phyloP scores from a whole-genome alignment of 2,329 filamentous ascomycete genomes.

The Parastagonospora nodorum region DNA sequence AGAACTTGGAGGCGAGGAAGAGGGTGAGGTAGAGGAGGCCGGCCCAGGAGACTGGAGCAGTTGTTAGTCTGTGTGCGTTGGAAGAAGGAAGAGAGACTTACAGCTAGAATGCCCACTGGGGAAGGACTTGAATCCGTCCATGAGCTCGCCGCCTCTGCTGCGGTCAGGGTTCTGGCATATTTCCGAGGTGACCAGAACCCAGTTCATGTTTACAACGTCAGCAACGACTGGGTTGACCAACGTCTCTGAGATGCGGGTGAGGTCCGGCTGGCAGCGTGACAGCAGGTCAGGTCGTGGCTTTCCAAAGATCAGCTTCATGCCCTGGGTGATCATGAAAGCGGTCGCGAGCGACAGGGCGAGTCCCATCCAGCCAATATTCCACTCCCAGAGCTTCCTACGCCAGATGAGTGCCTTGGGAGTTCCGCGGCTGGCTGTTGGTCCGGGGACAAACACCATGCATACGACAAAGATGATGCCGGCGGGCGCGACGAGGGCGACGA shows the following conservation, averaged over 20 bases:
- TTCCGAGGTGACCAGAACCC: constrained; percentile 71
- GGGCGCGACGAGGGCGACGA: constrained; percentile 69
- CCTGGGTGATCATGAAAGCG: constrained; percentile 80
- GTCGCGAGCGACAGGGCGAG: constrained; percentile 73
- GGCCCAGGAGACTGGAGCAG: constrained; percentile 65
- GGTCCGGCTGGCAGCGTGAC: constrained; percentile 75
- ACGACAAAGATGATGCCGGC: constrained; percentile 70
- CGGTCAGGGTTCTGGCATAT: constrained; percentile 74
- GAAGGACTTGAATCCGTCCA: constrained; percentile 86
- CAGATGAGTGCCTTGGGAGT: constrained; percentile 71
- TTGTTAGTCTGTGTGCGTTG: background rate
- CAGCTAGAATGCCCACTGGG: constrained; percentile 77
- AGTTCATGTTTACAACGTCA: constrained; percentile 57
- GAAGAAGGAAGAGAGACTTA: constrained; percentile 39
- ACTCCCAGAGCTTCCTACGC: constrained; percentile 87
- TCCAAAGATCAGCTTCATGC: constrained; percentile 76
- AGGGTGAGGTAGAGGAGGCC: constrained; percentile 85
- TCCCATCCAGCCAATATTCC: constrained; percentile 84
- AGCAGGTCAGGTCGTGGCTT: constrained; percentile 69
- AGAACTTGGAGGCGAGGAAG: constrained; percentile 83
- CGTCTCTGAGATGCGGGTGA: constrained; percentile 59
- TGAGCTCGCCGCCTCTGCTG: constrained; percentile 54
- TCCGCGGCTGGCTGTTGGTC: constrained; percentile 66
- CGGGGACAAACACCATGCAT: constrained; percentile 72
- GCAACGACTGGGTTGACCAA: constrained; percentile 65